Evolutionary conservation across 2,329 filamentous ascomycete species (phyloP), one percentile per base, ranked within the genome.

Genomic region (Annulohypoxylon truncatum): DNA sequence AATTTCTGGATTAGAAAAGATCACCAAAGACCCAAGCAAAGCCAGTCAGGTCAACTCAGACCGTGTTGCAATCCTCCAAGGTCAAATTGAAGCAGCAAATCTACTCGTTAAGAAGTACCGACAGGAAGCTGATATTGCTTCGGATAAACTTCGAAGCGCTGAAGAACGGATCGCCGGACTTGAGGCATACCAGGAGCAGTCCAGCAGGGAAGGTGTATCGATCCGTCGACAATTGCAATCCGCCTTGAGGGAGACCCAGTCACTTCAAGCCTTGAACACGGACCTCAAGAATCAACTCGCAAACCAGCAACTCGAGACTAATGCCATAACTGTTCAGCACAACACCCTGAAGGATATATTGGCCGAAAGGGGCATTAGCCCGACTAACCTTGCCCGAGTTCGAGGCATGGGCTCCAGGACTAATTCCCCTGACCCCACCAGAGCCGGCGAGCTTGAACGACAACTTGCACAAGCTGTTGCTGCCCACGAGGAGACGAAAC

Each of bases 81-180:
- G 88, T 46, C 96, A 98, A 77, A 84, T 97, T 12, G 87, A 90
- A 68, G 82, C 90, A 44, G 92, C 95, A 13, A 96, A 93, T 73
- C 85, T 84, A 1, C 82, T 98, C 77, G 93, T 94, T 26, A 92
- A 91, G 78, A 93, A 93, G 75, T 97, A 97, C 72, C 94, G 97
- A 77, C 86, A 90, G 66, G 94, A 96, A 64, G 95, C 94, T 0
- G 93, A 99, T 77, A 82, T 85, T 24, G 94, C 94, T 2, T 91
- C 93, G 0, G 94, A 97, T 75, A 96, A 94, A 77, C 84, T 99
- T 56, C 91, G 96, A 56, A 91, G 91, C 63, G 96, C 96, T 2
- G 96, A 99, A 80, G 96, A 98, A 81, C 90, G 96, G 42, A 98
- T 99, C 77, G 96, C 96, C 4, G 96, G 96, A 5, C 86, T 99